A percentile compares a stretch with the other conserved stretches of the same genome.
Conservation (phyloP, 202 grass and related monocot genomes). For the Schoenoplectus triqueter region DNA sequence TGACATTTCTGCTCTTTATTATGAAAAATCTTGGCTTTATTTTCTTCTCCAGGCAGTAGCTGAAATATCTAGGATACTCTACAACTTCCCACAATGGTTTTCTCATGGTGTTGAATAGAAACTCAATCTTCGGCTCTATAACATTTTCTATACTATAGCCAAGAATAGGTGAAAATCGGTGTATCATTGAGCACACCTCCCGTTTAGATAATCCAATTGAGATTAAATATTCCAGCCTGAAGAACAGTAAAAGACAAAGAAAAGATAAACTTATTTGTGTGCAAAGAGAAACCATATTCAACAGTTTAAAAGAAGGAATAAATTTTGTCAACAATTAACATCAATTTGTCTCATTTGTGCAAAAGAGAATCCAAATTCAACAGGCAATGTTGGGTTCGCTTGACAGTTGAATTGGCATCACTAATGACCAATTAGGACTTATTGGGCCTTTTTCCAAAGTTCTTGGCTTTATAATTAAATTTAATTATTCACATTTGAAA, state of each 20-base stretch:
- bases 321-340: not conserved
- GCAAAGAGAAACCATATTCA: not conserved
- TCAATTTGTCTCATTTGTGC: not conserved
- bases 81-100: slow-evolving; percentile 69
- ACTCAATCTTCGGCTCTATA: slow-evolving; percentile 79
- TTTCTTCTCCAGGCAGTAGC: slow-evolving; percentile 78
- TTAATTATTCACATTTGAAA: not conserved
- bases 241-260: slow-evolving; percentile 37
- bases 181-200: slow-evolving; percentile 89
- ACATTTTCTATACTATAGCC: slow-evolving; percentile 77
- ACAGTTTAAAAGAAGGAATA: not conserved
- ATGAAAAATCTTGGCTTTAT: slow-evolving; percentile 69
- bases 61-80: slow-evolving; percentile 88
- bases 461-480: not conserved
- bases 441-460: not conserved
- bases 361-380: too few relatives aligned
- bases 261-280: not conserved
- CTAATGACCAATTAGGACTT: not conserved
- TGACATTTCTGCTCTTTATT: slow-evolving; percentile 54
- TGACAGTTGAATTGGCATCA: slow-evolving; percentile 17
- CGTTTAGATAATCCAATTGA: slow-evolving; percentile 64
- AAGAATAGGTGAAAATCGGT: slow-evolving; percentile 85
- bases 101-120: slow-evolving; percentile 71
- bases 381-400: not conserved
- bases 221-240: slow-evolving; percentile 75